Evolutionary conservation across 306 rosid species (phyloP).

Genomic region (Bauhinia variegata): DNA sequence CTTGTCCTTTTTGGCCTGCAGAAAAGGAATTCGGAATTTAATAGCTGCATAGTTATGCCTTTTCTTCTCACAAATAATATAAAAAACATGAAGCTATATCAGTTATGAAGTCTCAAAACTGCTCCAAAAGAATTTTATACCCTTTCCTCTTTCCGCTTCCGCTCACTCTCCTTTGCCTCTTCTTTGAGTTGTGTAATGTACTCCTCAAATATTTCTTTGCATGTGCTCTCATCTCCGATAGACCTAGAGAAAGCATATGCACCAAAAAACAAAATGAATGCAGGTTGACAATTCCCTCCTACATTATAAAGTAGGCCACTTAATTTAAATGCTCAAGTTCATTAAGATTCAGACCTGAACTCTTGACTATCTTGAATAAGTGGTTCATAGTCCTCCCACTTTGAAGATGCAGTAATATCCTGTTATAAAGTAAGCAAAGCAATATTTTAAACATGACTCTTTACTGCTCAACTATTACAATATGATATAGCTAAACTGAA

Average conservation of each 20-base stretch:
- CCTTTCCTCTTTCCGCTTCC: constrained; percentile 86
- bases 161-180: constrained; percentile 74
- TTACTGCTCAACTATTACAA: constrained; percentile 30
- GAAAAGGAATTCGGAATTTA: constrained; percentile 32
- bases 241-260: constrained; percentile 54
- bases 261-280: constrained; percentile 27
- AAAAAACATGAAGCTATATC: constrained; percentile 6
- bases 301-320: neutral
- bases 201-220: constrained; percentile 78
- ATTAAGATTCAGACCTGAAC: constrained; percentile 63
- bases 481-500: constrained; percentile 39
- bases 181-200: constrained; percentile 75
- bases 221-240: constrained; percentile 67
- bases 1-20: constrained; percentile 77
- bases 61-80: constrained; percentile 9
- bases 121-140: constrained; percentile 39
- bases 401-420: constrained; percentile 73
- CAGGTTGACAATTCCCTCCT: neutral
- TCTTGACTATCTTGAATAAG: constrained; percentile 70
- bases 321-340: constrained; percentile 21
- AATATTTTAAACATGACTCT: constrained; percentile 11
- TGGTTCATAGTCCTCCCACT: constrained; percentile 74
- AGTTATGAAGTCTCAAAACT: neutral
- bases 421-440: constrained; percentile 43
- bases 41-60: constrained; percentile 7